Percentiles rank a stretch among this genome's conserved stretches.
Conservation (phyloP, 2,329 filamentous ascomycete genomes). For the Colletotrichum musae region DNA sequence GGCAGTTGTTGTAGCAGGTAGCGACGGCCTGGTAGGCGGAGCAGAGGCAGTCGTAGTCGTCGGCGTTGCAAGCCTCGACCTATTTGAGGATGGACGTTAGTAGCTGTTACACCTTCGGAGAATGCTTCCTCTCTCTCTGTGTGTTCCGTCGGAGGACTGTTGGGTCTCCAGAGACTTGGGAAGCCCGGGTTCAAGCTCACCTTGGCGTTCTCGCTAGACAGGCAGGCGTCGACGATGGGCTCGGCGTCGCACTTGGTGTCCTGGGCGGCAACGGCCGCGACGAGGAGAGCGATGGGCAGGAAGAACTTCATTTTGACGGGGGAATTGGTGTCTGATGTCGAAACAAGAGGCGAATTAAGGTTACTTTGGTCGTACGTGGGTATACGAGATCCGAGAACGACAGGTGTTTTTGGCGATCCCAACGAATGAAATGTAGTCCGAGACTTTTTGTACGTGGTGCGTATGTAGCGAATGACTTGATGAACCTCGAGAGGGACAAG, state of each 20-base stretch:
- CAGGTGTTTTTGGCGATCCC: slow-evolving; percentile 11
- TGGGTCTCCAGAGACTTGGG: not conserved
- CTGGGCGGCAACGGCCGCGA: slow-evolving; percentile 48
- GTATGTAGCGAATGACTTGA: slow-evolving; percentile 37
- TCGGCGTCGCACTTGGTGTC: slow-evolving; percentile 57
- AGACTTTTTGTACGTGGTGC: slow-evolving; percentile 3
- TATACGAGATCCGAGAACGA: slow-evolving; percentile 1
- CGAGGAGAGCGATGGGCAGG: slow-evolving; percentile 54
- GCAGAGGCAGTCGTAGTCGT: slow-evolving; percentile 65
- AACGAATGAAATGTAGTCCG: slow-evolving; percentile 33
- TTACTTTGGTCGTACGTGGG: slow-evolving; percentile 13
- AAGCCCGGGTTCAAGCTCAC: slow-evolving; percentile 42
- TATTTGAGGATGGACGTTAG: slow-evolving; percentile 33
- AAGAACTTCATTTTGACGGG: slow-evolving; percentile 62
- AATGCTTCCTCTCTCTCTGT: not conserved
- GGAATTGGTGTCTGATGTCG: not conserved
- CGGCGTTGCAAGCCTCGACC: slow-evolving; percentile 54
- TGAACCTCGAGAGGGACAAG: slow-evolving; percentile 19
- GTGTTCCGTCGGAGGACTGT: too few species aligned
- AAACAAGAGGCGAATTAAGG: slow-evolving; percentile 10
- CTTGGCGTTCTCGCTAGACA: slow-evolving; percentile 57
- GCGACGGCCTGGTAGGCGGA: slow-evolving; percentile 59
- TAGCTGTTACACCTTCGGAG: not conserved
- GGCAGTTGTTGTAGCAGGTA: slow-evolving; percentile 72
- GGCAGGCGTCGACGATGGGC: slow-evolving; percentile 63